Base-by-base conservation (phyloP, 257 asterid genomes). In the Paraleonurus japonicus region DNA sequence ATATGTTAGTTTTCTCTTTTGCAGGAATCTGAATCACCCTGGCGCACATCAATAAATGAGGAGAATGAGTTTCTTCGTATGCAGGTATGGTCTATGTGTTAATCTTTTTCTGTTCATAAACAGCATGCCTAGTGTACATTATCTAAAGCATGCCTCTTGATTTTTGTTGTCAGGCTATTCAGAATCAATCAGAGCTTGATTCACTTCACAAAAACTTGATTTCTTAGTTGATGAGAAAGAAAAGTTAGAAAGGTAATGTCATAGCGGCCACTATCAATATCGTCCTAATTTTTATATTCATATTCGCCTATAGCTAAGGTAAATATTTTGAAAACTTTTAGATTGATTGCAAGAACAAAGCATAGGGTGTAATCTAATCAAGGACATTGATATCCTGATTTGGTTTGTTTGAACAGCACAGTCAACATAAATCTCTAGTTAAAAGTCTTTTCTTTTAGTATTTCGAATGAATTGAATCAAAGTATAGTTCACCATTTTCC, bases 1-100 rank as follows among this genome's bases (percentile, higher is more conserved):
- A 19, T 50, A 33, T 24, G 65, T 50, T 43, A 15, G 15, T 27
- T 19, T 33, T 62, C 9, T 61, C 22, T 17, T 10, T 65, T 55
- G 78, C 79, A 95, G 95, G 87, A 68, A 61, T 68, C 86, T 61
- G 84, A 85, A 65, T 84, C 96, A 26, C 92, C 95, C 69, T 88
- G 92, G 99, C 83, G 84, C 63, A 86, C 97, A 30, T 82, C 92
- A 60, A 72, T 81, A 51, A 92, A 86, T 51, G 99, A 92, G 86
- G 98, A 94, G 81, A 92, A 88, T 79, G 99, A 95, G 85, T 91
- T 92, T 84, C 95, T 95, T 45, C 90, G 87, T 33, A 82, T 95
- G 81, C 96, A 95, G 98, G 99, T 92, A 87, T 63, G 30, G 39
- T 4, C 57, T 58, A 33, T 1, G 9, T 61, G 11, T 0, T 48